Percentiles rank a stretch among this genome's conserved stretches.
phyloP scores from a whole-genome alignment of 306 rosid species.

The Dryas alaskensis region DNA sequence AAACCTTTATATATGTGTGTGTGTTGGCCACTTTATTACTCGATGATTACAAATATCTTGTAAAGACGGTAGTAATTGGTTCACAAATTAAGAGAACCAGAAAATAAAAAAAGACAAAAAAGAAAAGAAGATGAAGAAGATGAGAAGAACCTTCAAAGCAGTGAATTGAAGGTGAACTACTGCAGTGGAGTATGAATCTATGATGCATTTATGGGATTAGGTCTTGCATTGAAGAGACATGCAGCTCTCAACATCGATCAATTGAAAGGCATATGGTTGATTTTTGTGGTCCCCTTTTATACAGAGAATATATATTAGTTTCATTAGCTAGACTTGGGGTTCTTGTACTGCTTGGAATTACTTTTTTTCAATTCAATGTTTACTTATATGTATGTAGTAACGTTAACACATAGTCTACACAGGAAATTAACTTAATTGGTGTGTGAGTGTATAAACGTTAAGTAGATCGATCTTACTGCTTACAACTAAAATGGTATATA shows the following conservation, averaged over 20 bases:
- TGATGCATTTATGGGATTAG: constrained; percentile 56
- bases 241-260: constrained; percentile 33
- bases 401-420: not conserved
- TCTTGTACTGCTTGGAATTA: constrained; percentile 19
- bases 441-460: not conserved
- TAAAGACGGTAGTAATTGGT: not conserved
- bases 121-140: not conserved
- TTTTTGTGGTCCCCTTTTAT: constrained; percentile 47
- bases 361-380: not conserved
- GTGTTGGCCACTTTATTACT: no score
- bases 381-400: not conserved
- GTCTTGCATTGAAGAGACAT: constrained; percentile 55
- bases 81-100: not conserved
- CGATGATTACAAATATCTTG: no score
- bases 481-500: not conserved
- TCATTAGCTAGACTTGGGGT: constrained; percentile 15
- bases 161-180: constrained; percentile 12
- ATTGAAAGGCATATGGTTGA: constrained; percentile 40
- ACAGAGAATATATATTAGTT: constrained; percentile 38
- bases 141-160: not conserved
- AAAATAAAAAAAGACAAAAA: not conserved
- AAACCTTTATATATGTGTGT: no score
- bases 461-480: not conserved
- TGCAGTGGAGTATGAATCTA: constrained; percentile 33
- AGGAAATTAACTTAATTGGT: not conserved